These are phyloP conservation scores for Astrocystis sublimbata DNA, from an alignment of 495 filamentous ascomycete genomes.

Conservation along the genomic window DNA sequence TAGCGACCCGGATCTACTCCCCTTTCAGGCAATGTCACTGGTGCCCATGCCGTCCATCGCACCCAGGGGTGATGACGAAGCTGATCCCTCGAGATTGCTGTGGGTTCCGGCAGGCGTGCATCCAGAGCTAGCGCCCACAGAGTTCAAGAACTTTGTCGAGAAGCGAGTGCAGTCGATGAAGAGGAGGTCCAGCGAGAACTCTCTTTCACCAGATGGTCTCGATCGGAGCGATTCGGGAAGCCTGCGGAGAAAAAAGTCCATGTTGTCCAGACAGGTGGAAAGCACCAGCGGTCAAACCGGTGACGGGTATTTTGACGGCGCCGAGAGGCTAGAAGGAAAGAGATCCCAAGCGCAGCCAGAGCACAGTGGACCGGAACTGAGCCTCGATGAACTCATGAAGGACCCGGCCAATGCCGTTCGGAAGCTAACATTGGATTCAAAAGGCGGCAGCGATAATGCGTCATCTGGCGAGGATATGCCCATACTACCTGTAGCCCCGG, in stretches of 20 bases:
- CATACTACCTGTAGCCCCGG: constrained; percentile 75
- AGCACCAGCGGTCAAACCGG: constrained; percentile 61
- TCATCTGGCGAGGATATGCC: constrained; percentile 76
- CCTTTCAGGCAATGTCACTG: constrained; percentile 63
- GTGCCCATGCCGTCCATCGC: constrained; percentile 70
- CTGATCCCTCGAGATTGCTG: constrained; percentile 83
- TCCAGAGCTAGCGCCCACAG: constrained; percentile 90
- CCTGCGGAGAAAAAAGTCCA: constrained; percentile 86
- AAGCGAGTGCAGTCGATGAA: constrained; percentile 87
- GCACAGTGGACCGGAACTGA: constrained; percentile 54
- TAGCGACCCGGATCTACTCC: constrained; percentile 90
- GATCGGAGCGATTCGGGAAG: constrained; percentile 63
- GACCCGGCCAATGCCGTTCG: constrained; percentile 72
- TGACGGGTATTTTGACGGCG: constrained; percentile 79
- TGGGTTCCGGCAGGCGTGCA: constrained; percentile 97
- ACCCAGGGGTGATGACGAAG: constrained; percentile 75
- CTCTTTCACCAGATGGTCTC: constrained; percentile 63
- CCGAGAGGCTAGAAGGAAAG: constrained; percentile 78
- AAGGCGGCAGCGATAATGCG: constrained; percentile 41
- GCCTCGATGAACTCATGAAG: constrained; percentile 76
- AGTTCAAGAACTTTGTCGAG: constrained; percentile 96
- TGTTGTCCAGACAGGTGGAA: constrained; percentile 91
- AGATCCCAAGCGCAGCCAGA: constrained; percentile 56
- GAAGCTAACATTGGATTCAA: constrained; percentile 58
- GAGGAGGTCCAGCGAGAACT: constrained; percentile 71